phyloP scores from a whole-genome alignment of 2,329 filamentous ascomycete species.

The Cryphonectria carpinicola region DNA sequence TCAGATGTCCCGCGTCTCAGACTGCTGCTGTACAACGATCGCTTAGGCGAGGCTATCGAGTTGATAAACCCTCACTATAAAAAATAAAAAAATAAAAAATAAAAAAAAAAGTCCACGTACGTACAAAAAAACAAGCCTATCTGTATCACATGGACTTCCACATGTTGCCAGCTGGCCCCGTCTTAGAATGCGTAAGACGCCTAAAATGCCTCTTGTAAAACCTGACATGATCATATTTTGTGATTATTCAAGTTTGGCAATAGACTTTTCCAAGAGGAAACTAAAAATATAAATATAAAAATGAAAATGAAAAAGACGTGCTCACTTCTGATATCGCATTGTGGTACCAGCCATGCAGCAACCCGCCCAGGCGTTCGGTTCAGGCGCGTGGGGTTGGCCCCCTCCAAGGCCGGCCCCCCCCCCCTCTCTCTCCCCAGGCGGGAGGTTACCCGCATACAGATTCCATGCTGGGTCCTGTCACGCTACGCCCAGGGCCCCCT shows the following conservation, averaged over 20 bases:
- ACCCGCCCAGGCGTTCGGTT: slow-evolving; percentile 3
- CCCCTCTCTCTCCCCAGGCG: not conserved
- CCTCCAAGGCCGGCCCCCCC: not conserved
- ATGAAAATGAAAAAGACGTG: not conserved
- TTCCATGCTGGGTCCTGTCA: slow-evolving; percentile 9
- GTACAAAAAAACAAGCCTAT: not conserved
- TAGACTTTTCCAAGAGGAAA: no score
- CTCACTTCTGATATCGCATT: not conserved
- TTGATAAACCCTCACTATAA: not conserved
- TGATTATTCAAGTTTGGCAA: no score
- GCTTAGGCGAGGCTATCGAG: not conserved
- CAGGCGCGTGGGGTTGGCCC: not conserved
- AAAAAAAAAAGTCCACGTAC: not conserved
- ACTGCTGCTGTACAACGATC: not conserved
- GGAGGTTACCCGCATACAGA: slow-evolving; percentile 2
- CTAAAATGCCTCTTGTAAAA: not conserved
- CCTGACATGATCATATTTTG: no score
- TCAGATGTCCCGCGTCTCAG: not conserved
- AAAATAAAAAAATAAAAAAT: no score
- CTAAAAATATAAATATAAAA: not conserved
- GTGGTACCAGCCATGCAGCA: not conserved
- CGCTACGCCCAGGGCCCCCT: not conserved
- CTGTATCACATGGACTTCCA: not conserved
- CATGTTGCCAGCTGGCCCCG: not conserved
- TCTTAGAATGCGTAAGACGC: not conserved